These are phyloP conservation scores for Blastomyces silverae DNA, from an alignment of 2,329 filamentous ascomycete genomes.

Conservation along the genomic window DNA sequence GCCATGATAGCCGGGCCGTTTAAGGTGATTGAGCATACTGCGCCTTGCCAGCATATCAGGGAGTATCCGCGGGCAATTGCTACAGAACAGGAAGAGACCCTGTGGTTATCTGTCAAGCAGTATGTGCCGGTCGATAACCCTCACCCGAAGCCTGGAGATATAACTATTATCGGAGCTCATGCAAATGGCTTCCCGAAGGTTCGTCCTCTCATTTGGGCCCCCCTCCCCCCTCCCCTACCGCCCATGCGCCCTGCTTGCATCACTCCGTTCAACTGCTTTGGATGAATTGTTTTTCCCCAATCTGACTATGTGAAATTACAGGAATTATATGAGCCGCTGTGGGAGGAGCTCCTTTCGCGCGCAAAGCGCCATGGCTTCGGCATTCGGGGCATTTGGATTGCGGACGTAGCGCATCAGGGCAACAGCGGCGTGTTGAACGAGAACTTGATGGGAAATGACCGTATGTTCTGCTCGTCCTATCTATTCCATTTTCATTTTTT, in stretches of 20 bases:
- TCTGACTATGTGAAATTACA: constrained; percentile 31
- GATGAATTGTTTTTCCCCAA: background rate
- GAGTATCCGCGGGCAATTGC: constrained; percentile 71
- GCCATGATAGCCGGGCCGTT: constrained; percentile 27
- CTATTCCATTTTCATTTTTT: background rate
- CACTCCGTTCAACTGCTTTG: background rate
- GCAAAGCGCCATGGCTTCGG: constrained; percentile 55
- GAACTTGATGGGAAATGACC: constrained; percentile 70
- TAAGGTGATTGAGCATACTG: constrained; percentile 63
- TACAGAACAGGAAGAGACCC: constrained; percentile 63
- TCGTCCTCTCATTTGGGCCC: constrained; percentile 19
- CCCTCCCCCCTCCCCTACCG: too few relatives aligned
- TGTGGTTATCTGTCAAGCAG: constrained; percentile 75
- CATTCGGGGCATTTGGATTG: constrained; percentile 81
- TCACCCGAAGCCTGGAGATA: constrained; percentile 61
- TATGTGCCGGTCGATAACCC: constrained; percentile 71
- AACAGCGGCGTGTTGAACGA: constrained; percentile 73
- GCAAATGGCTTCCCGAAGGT: constrained; percentile 93
- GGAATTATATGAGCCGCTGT: constrained; percentile 89
- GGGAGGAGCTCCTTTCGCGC: constrained; percentile 67
- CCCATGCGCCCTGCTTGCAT: background rate
- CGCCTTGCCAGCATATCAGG: constrained; percentile 70
- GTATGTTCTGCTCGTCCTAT: constrained; percentile 44
- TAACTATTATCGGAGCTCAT: constrained; percentile 80
- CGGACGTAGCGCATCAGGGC: constrained; percentile 81